Evolutionary conservation across 345 rosid species (phyloP).

Genomic region (Melaleuca alternifolia): DNA sequence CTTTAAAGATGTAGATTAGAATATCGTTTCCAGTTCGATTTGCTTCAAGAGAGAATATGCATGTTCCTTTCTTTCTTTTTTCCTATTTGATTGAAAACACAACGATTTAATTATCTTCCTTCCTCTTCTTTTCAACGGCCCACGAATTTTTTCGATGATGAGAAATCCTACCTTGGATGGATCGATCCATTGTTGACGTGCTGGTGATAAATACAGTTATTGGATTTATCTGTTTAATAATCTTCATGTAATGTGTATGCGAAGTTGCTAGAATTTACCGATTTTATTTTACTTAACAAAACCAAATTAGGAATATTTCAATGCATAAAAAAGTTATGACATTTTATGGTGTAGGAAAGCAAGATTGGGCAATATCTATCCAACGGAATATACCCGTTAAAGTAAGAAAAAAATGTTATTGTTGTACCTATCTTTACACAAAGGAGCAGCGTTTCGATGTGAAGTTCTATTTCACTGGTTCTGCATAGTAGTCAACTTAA

Average conservation of each 20-base stretch:
- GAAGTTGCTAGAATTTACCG: background rate
- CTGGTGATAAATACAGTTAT: background rate
- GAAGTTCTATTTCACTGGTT: background rate
- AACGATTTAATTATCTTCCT: background rate
- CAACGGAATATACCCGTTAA: background rate
- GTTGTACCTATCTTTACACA: background rate
- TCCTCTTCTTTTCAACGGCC: background rate
- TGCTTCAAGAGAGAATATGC: background rate
- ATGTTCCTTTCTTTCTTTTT: background rate
- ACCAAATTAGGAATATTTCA: background rate
- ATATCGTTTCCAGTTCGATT: background rate
- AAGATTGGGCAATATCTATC: background rate
- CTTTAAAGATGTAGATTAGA: background rate
- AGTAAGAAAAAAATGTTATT: background rate
- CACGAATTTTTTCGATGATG: background rate
- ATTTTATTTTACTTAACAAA: background rate
- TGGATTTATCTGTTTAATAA: background rate
- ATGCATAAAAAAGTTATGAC: background rate
- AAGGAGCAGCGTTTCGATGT: background rate
- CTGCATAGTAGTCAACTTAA: background rate
- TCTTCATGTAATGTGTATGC: background rate
- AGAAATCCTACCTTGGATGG: background rate
- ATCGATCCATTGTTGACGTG: background rate
- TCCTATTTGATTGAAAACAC: background rate
- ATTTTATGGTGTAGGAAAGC: background rate